Base-by-base conservation (phyloP, 2,329 filamentous ascomycete genomes). In the Bipolaris bicolor region DNA sequence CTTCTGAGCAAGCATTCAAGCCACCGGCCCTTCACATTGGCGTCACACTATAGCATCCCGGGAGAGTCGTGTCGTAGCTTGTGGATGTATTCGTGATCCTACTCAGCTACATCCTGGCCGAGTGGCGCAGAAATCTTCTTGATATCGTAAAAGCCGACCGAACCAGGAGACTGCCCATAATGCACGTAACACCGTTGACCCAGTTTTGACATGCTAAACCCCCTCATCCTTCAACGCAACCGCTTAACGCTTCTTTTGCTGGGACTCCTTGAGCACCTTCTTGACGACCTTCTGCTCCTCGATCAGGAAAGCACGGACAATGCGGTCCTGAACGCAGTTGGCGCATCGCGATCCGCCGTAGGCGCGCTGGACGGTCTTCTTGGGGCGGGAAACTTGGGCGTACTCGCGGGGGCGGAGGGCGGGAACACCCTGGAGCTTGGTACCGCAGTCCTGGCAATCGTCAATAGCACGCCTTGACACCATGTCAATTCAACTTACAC, bases 241-340 rank as follows among this genome's bases (percentile, higher is more conserved):
- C 66, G 56, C 69, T 74, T 77, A 80, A 64, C 74, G 76, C 76
- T 84, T 87, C 80, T 90, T 90, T 86, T 91, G 90, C 85, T 96
- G 91, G 66, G 86, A 88, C 87, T 98, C 94, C 90, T 97, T 97
- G 81, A 98, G 88, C 77, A 99, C 95, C 91, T 99, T 99, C 92
- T 99, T 99, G 83, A 99, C 95, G 76, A 99, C 98, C 91, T 99
- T 99, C 88, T 99, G 95, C 89, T 99, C 95, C 87, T 99, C 96
- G 71, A 99, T 98, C 81, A 99, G 85, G 90, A 99, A 99, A 67
- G 95, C 95, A 75, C 95, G 92, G 74, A 97, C 92, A 73, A 99
- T 91, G 75, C 95, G 90, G 86, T 99, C 95, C 82, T 94, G 93
- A 74, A 99, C 95, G 83, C 95, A 99, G 87, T 92, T 95, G 79